These are phyloP conservation scores for Glutinoglossum americanum DNA, from an alignment of 495 filamentous ascomycete genomes.

Conservation along the genomic window DNA sequence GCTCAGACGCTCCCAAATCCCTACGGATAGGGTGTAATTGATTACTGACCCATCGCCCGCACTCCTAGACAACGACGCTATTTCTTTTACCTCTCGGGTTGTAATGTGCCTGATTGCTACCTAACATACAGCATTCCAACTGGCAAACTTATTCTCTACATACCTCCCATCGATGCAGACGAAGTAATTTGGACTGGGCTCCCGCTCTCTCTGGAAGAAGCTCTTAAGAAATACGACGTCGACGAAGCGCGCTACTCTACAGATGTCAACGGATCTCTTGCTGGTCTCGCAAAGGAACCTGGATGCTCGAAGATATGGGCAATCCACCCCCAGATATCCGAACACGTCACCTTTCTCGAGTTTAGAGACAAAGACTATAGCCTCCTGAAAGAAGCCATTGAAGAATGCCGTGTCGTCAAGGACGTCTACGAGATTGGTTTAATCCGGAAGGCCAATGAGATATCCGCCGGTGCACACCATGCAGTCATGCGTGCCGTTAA, in stretches of 20 bases:
- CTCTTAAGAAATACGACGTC: constrained; percentile 56
- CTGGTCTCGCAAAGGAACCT: constrained; percentile 19
- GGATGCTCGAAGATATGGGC: constrained; percentile 35
- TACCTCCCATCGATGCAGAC: constrained; percentile 72
- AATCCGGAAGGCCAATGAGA: constrained; percentile 59
- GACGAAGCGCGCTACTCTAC: constrained; percentile 49
- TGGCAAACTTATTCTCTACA: constrained; percentile 64
- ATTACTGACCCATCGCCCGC: constrained; percentile 2
- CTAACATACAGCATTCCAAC: constrained; percentile 58
- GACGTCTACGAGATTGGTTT: constrained; percentile 70
- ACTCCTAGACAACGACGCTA: constrained; percentile 53
- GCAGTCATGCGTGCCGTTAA: constrained; percentile 44
- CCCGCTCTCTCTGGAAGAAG: constrained; percentile 55
- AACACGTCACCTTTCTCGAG: constrained; percentile 37
- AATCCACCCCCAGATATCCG: constrained; percentile 48
- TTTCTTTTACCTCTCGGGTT: constrained; percentile 92
- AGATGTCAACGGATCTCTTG: constrained; percentile 45
- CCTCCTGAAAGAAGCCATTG: constrained; percentile 52
- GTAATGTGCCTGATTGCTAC: constrained; percentile 58
- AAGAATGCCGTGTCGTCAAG: constrained; percentile 58
- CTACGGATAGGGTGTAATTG: neutral
- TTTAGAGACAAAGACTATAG: constrained; percentile 39
- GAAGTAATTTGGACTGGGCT: constrained; percentile 93
- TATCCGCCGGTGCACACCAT: constrained; percentile 56
- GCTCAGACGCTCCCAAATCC: neutral